phyloP scores from a whole-genome alignment of 1,139 yeast species.

The Candida frijolesensis region DNA sequence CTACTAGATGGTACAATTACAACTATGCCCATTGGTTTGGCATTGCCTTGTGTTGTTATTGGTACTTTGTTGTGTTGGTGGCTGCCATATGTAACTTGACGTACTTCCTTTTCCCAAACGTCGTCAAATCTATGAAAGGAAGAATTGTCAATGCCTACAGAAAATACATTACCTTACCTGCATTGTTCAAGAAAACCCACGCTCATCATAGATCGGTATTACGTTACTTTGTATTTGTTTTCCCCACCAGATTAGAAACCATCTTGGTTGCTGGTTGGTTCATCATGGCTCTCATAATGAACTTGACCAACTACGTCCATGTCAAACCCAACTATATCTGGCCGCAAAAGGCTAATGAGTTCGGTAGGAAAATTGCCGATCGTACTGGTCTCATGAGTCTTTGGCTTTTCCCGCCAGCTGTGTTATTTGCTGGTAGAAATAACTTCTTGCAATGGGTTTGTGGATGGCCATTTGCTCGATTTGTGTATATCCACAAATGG shows the following conservation, averaged over 20 bases:
- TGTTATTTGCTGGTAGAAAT: conserved; percentile 67
- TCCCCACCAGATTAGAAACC: conserved; percentile 70
- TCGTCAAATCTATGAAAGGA: conserved; percentile 35
- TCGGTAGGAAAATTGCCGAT: conserved; percentile 60
- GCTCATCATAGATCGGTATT: conserved; percentile 36
- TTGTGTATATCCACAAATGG: conserved; percentile 69
- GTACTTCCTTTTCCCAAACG: conserved; percentile 37
- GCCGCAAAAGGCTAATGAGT: conserved; percentile 34
- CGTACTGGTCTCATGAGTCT: conserved; percentile 57
- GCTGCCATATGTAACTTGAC: conserved; percentile 44
- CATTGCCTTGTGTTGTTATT: conserved; percentile 50
- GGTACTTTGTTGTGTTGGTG: conserved; percentile 43
- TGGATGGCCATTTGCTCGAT: conserved; percentile 66
- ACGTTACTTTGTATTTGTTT: conserved; percentile 32
- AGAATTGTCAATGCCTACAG: conserved; percentile 39
- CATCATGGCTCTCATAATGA: conserved; percentile 49
- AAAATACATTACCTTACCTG: conserved; percentile 49
- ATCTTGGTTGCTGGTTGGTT: conserved; percentile 52
- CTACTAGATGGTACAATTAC: conserved; percentile 42
- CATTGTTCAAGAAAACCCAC: conserved; percentile 45
- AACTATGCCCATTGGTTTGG: conserved; percentile 52
- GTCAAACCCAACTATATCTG: conserved; percentile 38
- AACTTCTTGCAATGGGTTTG: conserved; percentile 64
- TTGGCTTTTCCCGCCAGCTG: conserved; percentile 51
- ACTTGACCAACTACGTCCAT: conserved; percentile 42